Percentiles rank a stretch among this genome's conserved stretches.
Conservation (phyloP, 306 rosid genomes). For the Ormosia semicastrata region DNA sequence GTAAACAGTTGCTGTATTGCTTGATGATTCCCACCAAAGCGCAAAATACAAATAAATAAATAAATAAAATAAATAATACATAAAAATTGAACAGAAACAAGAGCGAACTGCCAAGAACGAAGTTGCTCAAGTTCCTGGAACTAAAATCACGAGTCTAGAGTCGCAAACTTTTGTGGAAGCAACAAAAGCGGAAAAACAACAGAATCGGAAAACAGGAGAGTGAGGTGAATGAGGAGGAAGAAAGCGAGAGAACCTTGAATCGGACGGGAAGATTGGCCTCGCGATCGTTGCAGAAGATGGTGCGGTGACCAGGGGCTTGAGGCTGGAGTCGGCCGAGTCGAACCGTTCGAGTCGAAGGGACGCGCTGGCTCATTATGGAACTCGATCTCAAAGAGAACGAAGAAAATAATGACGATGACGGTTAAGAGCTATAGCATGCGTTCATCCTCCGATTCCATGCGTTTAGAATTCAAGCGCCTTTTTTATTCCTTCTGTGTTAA, state of each 20-base stretch:
- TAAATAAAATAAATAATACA: no score
- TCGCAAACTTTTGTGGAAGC: background rate
- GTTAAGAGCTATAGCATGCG: no score
- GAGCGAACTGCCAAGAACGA: background rate
- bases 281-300: conserved; percentile 87
- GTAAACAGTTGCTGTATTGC: background rate
- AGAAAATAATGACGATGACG: background rate
- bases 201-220: background rate
- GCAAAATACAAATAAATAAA: background rate
- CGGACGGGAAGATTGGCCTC: conserved; percentile 66
- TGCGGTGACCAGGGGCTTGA: conserved; percentile 86
- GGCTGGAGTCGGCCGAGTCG: conserved; percentile 94
- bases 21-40: background rate
- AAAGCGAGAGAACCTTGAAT: conserved; percentile 54
- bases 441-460: no score
- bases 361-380: conserved; percentile 37
- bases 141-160: background rate
- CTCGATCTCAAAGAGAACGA: conserved; percentile 49
- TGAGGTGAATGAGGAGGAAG: background rate
- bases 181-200: background rate
- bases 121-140: background rate
- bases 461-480: no score
- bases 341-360: conserved; percentile 49
- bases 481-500: no score
- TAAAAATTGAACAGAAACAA: background rate